Base-by-base conservation (phyloP, 441 rosid species). In the Gossypium schwendimanii region DNA sequence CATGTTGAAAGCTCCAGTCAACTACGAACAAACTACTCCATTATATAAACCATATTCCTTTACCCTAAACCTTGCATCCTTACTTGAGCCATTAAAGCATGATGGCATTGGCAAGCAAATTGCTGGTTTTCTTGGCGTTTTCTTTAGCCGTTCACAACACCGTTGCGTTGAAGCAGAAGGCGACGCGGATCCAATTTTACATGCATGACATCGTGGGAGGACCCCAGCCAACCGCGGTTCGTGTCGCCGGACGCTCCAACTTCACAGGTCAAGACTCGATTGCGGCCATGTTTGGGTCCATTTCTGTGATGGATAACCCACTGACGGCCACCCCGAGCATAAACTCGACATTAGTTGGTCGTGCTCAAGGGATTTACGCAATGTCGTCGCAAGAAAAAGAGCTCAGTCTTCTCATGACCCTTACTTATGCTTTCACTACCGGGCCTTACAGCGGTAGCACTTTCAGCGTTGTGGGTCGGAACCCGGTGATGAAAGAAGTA, bases 381-480 rank as follows among this genome's bases (percentile, higher is more conserved):
- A 49, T 73, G 69, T 33, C 91, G 0, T 86, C 87, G 1, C 84
- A 80, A 70, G 23, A 82, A 1, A 52, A 79, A 0, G 87, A 73
- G 26, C 0, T 80, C 1, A 73, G 88, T 66, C 86, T 91, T 31
- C 75, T 84, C 41, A 78, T 85, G 87, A 75, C 79, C 9, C 67
- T 87, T 17, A 87, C 87, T 20, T 72, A 76, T 23, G 80, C 20
- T 24, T 87, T 89, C 81, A 70, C 80, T 2, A 63, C 50, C 24
- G 90, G 91, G 72, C 77, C 77, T 41, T 85, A 81, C 68, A 89
- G 85, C 1, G 90, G 91, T 28, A 91, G 92, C 82, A 75, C 84
- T 5, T 53, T 87, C 1, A 83, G 84, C 11, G 70, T 91, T 31
- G 68, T 85, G 1, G 92, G 87, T 28, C 78, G 86, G 79, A 84